Evolutionary conservation across 495 filamentous ascomycete species (phyloP), one percentile per base, ranked within the genome.

Genomic region (Monascus purpureus): DNA sequence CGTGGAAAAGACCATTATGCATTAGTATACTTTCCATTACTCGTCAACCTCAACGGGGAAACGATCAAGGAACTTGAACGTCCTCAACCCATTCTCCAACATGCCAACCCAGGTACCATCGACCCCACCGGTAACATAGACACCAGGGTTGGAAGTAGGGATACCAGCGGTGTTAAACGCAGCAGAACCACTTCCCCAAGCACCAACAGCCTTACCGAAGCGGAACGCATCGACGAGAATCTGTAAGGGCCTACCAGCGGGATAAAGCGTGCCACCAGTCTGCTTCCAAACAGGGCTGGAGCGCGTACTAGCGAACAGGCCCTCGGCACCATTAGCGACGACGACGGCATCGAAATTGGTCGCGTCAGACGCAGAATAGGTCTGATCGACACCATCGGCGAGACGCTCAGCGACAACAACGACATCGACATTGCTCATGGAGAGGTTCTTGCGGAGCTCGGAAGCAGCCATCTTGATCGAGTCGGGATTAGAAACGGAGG

Each of bases 161-260:
- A 72, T 56, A 8, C 60, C 57, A n/a, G 53, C 61, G 3, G 50
- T 40, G 2, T 41, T 29, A 5, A 83, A 48, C 13, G 59, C 67
- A 4, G 33, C 45, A 23, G 39, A 39, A 0, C 46, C 63, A 25
- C 45, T 52, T 0, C 80, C 80, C 1, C 82, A 35, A 1, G 68
- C 75, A 3, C 53, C 75, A 24, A 87, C 65, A 0, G 81, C 71
- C 66, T 86, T 87, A 4, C 80, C 81, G 54, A 73, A 84, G 1
- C 68, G 54, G 58, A 71, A 86, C 0, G 62, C 77, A 52, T 74
- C 68, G n/a, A 55, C 34, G 14, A 85, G 47, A 25, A 85, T 77
- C 56, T 81, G 68, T 4, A 65, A 15, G 6, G 74, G 81, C 0
- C 77, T 61, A 0, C 73, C 72, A 7, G 65, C 59, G 0, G 80